These are phyloP conservation scores for Penicillium sp. DNA, from an alignment of 2,329 filamentous ascomycete genomes.

Conservation along the genomic window DNA sequence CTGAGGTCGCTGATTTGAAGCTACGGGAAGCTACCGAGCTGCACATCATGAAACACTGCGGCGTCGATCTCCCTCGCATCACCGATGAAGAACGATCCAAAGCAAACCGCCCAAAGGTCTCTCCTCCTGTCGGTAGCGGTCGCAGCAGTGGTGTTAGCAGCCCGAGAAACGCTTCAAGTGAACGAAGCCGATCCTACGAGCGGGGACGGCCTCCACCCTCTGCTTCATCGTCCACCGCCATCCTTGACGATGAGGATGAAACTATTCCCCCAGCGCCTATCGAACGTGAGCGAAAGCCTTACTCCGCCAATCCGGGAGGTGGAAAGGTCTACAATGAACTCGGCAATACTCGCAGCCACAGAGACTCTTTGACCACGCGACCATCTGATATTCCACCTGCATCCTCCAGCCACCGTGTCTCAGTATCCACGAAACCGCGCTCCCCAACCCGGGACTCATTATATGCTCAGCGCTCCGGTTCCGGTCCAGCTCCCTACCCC, in stretches of 20 bases:
- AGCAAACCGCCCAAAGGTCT: constrained; percentile 29
- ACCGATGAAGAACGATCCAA: constrained; percentile 38
- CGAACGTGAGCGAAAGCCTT: constrained; percentile 67
- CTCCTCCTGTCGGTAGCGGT: constrained; percentile 1
- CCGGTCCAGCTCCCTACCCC: constrained; percentile 12
- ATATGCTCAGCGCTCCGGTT: constrained; percentile 22
- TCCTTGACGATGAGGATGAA: constrained; percentile 43
- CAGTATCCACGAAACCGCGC: background rate
- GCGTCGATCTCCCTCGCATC: constrained; percentile 47
- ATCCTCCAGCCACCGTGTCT: constrained; percentile 57
- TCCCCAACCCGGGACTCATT: constrained; percentile 19
- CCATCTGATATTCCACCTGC: constrained; percentile 58
- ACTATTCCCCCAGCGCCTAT: constrained; percentile 51
- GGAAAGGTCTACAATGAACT: constrained; percentile 58
- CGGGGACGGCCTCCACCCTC: constrained; percentile 40
- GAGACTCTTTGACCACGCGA: constrained; percentile 39
- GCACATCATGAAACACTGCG: constrained; percentile 56
- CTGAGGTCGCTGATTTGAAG: constrained; percentile 57
- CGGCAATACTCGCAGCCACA: constrained; percentile 18
- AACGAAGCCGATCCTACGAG: constrained; percentile 22
- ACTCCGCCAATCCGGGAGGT: constrained; percentile 58
- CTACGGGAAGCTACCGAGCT: constrained; percentile 62
- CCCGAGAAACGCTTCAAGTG: constrained; percentile 3
- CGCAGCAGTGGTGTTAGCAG: background rate
- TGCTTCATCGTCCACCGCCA: constrained; percentile 31